A percentile compares a stretch with the other conserved stretches of the same genome.
These are phyloP conservation scores for Chionographis japonica DNA, from an alignment of 106 monocot species.

Conservation along the genomic window DNA sequence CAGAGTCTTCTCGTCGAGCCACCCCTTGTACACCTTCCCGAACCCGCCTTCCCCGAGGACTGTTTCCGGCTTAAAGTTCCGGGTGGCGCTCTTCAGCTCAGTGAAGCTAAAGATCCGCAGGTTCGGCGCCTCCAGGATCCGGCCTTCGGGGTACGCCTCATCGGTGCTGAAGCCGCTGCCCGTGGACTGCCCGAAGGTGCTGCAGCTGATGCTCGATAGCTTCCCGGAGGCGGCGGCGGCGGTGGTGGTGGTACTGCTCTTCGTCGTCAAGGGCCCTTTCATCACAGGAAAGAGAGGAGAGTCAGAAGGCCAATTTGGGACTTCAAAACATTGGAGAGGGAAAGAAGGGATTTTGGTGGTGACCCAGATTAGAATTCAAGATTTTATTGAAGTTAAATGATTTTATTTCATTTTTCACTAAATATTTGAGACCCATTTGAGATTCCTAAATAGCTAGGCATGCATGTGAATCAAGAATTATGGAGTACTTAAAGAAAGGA, in stretches of 20 bases:
- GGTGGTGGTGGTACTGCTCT: not conserved
- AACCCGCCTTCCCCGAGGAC: constrained; percentile 31
- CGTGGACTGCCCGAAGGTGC: constrained; percentile 16
- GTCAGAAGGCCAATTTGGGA: too few species aligned
- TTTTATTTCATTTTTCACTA: too few species aligned
- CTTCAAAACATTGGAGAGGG: too few species aligned
- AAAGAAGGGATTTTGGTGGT: too few species aligned
- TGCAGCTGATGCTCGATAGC: not conserved
- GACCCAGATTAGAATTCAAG: too few species aligned
- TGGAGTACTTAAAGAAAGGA: too few species aligned
- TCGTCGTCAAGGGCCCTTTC: not conserved
- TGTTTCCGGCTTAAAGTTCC: constrained; percentile 25
- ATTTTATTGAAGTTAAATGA: too few species aligned
- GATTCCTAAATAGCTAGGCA: too few species aligned
- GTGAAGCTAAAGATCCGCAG: constrained; percentile 18
- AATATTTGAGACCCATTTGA: too few species aligned
- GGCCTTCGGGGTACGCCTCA: constrained; percentile 3
- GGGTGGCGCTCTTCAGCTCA: constrained; percentile 26
- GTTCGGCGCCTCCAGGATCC: constrained; percentile 6
- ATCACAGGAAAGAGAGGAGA: too few species aligned
- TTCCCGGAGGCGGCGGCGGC: not conserved
- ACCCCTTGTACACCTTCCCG: constrained; percentile 32
- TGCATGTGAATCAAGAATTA: too few species aligned
- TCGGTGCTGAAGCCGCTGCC: not conserved
- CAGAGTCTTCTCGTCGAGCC: constrained; percentile 24